Conservation (phyloP, 306 rosid species). For the Notholithocarpus densiflorus region DNA sequence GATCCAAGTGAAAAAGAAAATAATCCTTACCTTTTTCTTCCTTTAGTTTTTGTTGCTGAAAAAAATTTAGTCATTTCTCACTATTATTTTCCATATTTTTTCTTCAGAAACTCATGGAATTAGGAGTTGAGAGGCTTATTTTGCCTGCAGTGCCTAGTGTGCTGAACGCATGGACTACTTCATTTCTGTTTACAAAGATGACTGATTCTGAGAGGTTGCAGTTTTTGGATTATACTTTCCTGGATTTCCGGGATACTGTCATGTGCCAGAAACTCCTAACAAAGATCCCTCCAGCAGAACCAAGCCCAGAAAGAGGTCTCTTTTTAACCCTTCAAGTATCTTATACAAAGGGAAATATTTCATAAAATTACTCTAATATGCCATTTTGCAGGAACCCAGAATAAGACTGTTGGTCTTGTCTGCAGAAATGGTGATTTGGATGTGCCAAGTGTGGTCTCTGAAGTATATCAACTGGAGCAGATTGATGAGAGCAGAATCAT, state of each 20-base stretch:
- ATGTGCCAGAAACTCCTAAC: conserved; percentile 76
- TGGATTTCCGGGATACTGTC: conserved; percentile 67
- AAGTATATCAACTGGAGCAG: conserved; percentile 43
- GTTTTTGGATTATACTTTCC: conserved; percentile 66
- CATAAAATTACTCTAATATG: conserved; percentile 4
- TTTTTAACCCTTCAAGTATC: not conserved
- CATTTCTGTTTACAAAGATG: conserved; percentile 75
- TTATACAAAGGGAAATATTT: not conserved
- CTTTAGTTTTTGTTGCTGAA: not conserved
- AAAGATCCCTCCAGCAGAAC: conserved; percentile 29
- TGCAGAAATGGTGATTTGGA: conserved; percentile 23
- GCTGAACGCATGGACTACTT: conserved; percentile 68
- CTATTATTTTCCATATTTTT: conserved; percentile 11
- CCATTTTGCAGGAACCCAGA: conserved; percentile 36
- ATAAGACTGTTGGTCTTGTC: conserved; percentile 15
- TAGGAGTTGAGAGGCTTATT: conserved; percentile 79
- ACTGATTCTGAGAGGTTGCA: conserved; percentile 51
- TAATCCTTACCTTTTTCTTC: not conserved
- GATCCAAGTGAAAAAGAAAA: not conserved
- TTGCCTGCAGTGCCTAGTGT: conserved; percentile 79
- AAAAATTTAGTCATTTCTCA: not conserved
- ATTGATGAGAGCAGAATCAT: conserved; percentile 26
- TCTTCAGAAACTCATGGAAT: conserved; percentile 59
- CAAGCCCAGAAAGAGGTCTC: conserved; percentile 36
- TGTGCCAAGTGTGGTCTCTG: conserved; percentile 37